Evolutionary conservation across 202 grass and related monocot genomes (phyloP), one percentile per base, ranked within the genome.

Genomic region (Dendrocalamus latiflorus): DNA sequence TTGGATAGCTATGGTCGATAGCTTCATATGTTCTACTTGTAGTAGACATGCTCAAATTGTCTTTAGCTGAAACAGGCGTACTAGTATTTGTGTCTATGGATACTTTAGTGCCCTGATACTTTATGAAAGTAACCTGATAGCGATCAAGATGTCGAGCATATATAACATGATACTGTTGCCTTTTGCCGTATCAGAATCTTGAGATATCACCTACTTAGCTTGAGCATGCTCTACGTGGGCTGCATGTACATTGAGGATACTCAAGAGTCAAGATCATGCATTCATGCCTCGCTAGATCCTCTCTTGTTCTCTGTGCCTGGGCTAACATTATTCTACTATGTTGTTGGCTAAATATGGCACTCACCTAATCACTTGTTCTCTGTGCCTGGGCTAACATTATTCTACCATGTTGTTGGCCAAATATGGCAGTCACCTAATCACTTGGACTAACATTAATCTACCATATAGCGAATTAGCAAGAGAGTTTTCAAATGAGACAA

Each of bases 131-230:
- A 44, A 57, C 26, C 51, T 68, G 60, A n/a, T 66, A 15, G 28
- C 15, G 73, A 62, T 78, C 18, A 43, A 50, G 67, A 68, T 53
- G 66, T 36, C 49, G 57, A 22, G 39, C 25, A 25, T 15, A 66
- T 42, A 24, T 47, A 26, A 28, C 33, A 90, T 74, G 59, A 79
- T 86, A 54, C 50, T 78, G 50, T 83, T 30, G 12, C 58, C 47
- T 51, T 80, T 82, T 82, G 28, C 72, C 43, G 41, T n/a, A 85
- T 77, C 65, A 81, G 9, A 62, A 72, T 77, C 78, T 41, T 72
- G 11, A 75, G 50, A 18, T 44, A 64, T 8, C 43, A 81, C 37
- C 26, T 11, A 10, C 7, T 36, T 78, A 73, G 34, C 33, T 65
- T 13, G 8, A 79, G 45, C 28, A 73, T 58, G n/a, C n/a, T n/a